phyloP scores from a whole-genome alignment of 2,329 filamentous ascomycete genomes.

The Blastomyces gilchristii region DNA sequence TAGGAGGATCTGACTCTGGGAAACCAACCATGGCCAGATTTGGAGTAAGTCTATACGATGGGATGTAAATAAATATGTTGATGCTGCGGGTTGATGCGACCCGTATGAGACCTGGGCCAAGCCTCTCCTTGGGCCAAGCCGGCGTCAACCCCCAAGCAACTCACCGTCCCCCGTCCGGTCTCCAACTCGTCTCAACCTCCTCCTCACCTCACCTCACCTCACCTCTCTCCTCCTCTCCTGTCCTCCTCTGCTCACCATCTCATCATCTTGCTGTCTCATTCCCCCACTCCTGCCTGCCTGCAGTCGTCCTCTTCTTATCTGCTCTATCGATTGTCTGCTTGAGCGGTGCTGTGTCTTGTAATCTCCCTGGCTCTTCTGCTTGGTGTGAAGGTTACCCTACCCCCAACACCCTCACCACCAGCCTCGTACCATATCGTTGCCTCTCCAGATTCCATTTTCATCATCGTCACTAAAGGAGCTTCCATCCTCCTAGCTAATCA shows the following conservation, averaged over 20 bases:
- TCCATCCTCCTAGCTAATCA: not conserved
- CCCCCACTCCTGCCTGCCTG: not conserved
- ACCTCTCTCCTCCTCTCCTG: not conserved
- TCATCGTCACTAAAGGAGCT: not conserved
- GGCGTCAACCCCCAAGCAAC: not conserved
- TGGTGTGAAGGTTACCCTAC: not conserved
- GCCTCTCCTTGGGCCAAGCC: not conserved
- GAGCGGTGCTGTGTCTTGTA: not conserved
- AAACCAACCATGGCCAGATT: not conserved
- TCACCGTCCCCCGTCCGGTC: not conserved
- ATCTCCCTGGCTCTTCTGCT: not conserved
- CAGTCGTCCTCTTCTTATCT: not conserved
- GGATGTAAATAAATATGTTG: not conserved
- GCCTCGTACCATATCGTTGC: not conserved
- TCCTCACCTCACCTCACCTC: not conserved
- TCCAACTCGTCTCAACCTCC: not conserved
- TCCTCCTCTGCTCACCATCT: not conserved
- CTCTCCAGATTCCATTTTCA: not conserved
- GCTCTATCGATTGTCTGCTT: not conserved
- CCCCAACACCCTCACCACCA: not conserved
- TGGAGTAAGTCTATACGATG: not conserved
- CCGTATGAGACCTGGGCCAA: not conserved
- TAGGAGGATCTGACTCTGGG: not conserved
- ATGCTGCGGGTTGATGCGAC: slow-evolving; percentile 1
- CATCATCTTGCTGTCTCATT: not conserved